Percentiles rank a stretch among this genome's conserved stretches.
Conservation (phyloP, 306 rosid species). For the Begonia masoniana region DNA sequence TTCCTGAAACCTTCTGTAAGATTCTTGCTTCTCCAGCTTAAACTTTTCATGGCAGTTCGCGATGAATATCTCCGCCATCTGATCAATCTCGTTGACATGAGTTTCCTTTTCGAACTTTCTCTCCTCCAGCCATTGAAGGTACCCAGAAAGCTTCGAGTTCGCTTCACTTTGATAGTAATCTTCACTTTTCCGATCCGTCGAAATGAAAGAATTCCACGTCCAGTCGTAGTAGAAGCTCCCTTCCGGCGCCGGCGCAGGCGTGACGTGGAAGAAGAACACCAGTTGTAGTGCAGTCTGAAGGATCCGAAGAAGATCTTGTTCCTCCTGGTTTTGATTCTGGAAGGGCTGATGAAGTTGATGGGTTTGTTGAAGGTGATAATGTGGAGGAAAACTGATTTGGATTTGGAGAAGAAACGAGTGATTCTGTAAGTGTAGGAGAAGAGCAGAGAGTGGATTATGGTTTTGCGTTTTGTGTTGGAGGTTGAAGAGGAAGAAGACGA, state of each 20-base stretch:
- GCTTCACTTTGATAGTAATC: conserved; percentile 9
- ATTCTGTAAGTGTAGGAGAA: conserved; percentile 46
- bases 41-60: conserved; percentile 71
- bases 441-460: conserved; percentile 42
- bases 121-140: conserved; percentile 82
- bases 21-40: conserved; percentile 79
- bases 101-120: conserved; percentile 1
- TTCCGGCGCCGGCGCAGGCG: conserved; percentile 40
- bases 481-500: conserved; percentile 17
- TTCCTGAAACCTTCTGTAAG: conserved; percentile 62
- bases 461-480: conserved; percentile 39
- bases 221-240: conserved; percentile 35
- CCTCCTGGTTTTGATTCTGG: conserved; percentile 12
- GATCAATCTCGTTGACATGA: conserved; percentile 36
- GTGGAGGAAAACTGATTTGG: conserved; percentile 25
- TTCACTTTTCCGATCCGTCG: conserved; percentile 10
- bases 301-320: conserved; percentile 57
- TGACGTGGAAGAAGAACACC: conserved; percentile 65
- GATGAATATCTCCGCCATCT: conserved; percentile 67
- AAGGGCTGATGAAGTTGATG: conserved; percentile 9
- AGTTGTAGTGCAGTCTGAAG: conserved; percentile 78
- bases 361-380: conserved; percentile 21
- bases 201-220: conserved; percentile 21
- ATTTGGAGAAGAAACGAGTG: conserved; percentile 38
- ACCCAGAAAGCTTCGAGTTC: conserved; percentile 47